phyloP scores from a whole-genome alignment of 768 basidiomycete genomes.

The Vararia minispora region DNA sequence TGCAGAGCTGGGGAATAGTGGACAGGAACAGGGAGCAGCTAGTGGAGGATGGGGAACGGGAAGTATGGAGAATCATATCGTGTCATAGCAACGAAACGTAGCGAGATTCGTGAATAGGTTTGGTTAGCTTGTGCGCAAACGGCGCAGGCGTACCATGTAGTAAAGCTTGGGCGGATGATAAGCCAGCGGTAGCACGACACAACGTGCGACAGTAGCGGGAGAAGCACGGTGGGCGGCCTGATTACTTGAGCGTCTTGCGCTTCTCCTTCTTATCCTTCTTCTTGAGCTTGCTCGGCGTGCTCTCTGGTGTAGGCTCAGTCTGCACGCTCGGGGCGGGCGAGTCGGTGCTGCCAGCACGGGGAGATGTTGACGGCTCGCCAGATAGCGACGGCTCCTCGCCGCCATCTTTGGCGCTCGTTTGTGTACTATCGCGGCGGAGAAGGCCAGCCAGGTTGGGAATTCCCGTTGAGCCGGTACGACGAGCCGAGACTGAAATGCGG shows the following conservation, averaged over 20 bases:
- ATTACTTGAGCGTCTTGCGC: conserved; percentile 36
- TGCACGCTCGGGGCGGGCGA: conserved; percentile 46
- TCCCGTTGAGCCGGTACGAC: conserved; percentile 38
- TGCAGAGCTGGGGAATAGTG: too few relatives aligned
- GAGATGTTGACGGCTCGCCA: not conserved
- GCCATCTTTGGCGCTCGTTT: conserved; percentile 4
- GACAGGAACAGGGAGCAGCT: too few relatives aligned
- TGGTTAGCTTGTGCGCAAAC: too few relatives aligned
- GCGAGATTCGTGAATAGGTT: too few relatives aligned
- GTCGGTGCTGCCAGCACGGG: conserved; percentile 35
- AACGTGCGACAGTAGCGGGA: too few relatives aligned
- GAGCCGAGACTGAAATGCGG: conserved; percentile 55
- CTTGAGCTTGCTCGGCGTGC: conserved; percentile 32
- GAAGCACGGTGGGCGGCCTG: too few relatives aligned
- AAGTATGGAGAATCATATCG: too few relatives aligned
- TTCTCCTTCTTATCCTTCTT: conserved; percentile 53
- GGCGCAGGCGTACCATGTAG: too few relatives aligned
- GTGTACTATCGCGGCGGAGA: conserved; percentile 23
- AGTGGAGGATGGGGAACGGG: too few relatives aligned
- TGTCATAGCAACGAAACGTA: too few relatives aligned
- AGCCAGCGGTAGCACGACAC: too few relatives aligned
- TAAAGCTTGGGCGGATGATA: too few relatives aligned
- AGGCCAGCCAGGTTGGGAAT: conserved; percentile 38
- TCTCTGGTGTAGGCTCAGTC: conserved; percentile 38
- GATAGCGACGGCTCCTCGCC: not conserved